These are phyloP conservation scores for Hippophae rhamnoides DNA, from an alignment of 306 rosid genomes.

Conservation along the genomic window DNA sequence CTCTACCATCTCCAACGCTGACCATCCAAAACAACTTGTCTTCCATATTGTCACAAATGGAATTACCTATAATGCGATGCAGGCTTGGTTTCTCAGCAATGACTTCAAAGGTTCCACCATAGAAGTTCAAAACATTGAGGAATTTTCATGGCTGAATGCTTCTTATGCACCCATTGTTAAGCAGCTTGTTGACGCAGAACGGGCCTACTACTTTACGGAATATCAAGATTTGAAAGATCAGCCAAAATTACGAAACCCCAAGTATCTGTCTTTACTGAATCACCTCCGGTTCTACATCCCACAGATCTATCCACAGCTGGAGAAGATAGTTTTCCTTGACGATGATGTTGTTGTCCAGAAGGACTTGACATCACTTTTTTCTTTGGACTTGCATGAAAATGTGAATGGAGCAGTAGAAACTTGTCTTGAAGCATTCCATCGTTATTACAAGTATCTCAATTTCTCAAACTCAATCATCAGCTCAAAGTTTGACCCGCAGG, in stretches of 20 bases:
- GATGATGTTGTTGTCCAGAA: constrained; percentile 95
- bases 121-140: constrained; percentile 86
- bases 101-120: constrained; percentile 80
- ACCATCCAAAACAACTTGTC: constrained; percentile 92
- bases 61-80: constrained; percentile 71
- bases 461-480: constrained; percentile 81
- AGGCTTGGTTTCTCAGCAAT: constrained; percentile 73
- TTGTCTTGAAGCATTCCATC: constrained; percentile 93
- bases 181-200: constrained; percentile 57
- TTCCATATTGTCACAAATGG: constrained; percentile 90
- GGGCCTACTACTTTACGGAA: constrained; percentile 55
- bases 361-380: constrained; percentile 92
- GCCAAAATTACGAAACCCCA: constrained; percentile 61
- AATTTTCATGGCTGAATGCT: constrained; percentile 75
- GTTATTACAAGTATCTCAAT: constrained; percentile 88
- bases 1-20: constrained; percentile 81
- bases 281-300: constrained; percentile 95
- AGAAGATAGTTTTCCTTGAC: constrained; percentile 92
- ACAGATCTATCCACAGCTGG: constrained; percentile 91
- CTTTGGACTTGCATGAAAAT: constrained; percentile 85
- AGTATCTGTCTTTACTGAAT: constrained; percentile 59
- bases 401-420: constrained; percentile 99
- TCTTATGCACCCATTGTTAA: constrained; percentile 67
- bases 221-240: constrained; percentile 50
- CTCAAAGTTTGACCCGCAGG: constrained; percentile 91